Evolutionary conservation across 2,329 filamentous ascomycete genomes (phyloP).

Genomic region (Alternaria viburni): DNA sequence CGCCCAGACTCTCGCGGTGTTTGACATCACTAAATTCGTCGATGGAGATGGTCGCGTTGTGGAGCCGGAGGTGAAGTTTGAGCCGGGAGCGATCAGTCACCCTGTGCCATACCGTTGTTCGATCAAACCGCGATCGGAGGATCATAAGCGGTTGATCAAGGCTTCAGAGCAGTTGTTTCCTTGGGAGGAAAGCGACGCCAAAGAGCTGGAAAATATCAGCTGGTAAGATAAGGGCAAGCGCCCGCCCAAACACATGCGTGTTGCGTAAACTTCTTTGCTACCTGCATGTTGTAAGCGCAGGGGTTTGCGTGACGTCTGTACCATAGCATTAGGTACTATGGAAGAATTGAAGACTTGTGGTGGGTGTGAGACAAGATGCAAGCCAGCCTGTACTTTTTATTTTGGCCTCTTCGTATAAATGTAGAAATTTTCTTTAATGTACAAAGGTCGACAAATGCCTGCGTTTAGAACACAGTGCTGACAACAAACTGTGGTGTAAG

Average conservation of each 20-base stretch:
- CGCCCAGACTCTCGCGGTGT: conserved; percentile 55
- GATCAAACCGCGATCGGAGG: conserved; percentile 41
- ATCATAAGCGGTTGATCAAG: conserved; percentile 42
- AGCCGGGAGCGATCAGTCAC: conserved; percentile 44
- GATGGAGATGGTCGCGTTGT: neutral
- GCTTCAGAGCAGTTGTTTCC: conserved; percentile 39
- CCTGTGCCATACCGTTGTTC: conserved; percentile 41
- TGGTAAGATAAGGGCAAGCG: neutral
- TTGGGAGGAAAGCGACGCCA: conserved; percentile 46
- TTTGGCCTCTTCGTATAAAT: neutral
- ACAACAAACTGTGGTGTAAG: neutral
- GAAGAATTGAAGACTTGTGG: neutral
- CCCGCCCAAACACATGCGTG: neutral
- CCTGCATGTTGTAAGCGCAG: neutral
- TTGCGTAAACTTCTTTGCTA: neutral
- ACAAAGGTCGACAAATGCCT: neutral
- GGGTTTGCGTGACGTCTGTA: neutral
- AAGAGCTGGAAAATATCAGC: conserved; percentile 5
- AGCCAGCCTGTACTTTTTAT: neutral
- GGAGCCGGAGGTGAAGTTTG: conserved; percentile 9
- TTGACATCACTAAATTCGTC: conserved; percentile 44
- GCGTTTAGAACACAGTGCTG: neutral
- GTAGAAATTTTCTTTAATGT: neutral
- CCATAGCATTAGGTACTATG: neutral
- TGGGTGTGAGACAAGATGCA: neutral